Evolutionary conservation across 2,329 filamentous ascomycete genomes (phyloP), one percentile per base, ranked within the genome.

Genomic region (Botrytis hyacinthi): DNA sequence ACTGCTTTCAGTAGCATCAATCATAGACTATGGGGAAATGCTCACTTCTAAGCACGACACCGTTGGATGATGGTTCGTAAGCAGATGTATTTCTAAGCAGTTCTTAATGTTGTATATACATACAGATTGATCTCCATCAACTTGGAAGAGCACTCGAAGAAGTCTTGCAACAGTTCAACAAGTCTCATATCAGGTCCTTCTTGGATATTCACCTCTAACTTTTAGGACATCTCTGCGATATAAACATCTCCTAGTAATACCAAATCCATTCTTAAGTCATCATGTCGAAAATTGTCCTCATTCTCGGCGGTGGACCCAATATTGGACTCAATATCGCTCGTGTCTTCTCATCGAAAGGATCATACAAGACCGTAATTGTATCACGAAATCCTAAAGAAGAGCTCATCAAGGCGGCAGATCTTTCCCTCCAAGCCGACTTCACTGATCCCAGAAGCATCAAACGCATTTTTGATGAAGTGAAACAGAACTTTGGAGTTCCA

Each of bases 251-350:
- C 10, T 6, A 51, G 26, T 14, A 1, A 57, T 12, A 57, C 12
- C 46, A 40, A 68, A 44, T 32, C 9, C 40, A 12, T 29, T 20
- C 8, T 32, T 7, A 18, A 37, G 32, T 51, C 40, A 70, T 46
- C 37, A 72, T 72, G 71, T 67, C 71, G 16, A 42, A 73, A 26
- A 70, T 73, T 16, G 14, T 81, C 59, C 80, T 85, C 68, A 82
- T 86, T 74, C 80, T 85, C 44, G 84, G 84, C 48, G 80, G 82
- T 26, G 84, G 84, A 1, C 76, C 82, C 16, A 84, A 83, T 70
- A 77, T 85, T 57, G 84, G 83, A 5, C 71, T 77, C 2, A 72
- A 76, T 32, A 78, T 83, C 16, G 81, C 82, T 8, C 74, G 78
- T 22, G 75, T 78, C 26, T 84, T 86, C 74, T 78, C 81, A 8